A percentile compares a stretch with the other conserved stretches of the same genome.
Conservation (phyloP, 345 rosid genomes). For the Rhizophora apiculata region DNA sequence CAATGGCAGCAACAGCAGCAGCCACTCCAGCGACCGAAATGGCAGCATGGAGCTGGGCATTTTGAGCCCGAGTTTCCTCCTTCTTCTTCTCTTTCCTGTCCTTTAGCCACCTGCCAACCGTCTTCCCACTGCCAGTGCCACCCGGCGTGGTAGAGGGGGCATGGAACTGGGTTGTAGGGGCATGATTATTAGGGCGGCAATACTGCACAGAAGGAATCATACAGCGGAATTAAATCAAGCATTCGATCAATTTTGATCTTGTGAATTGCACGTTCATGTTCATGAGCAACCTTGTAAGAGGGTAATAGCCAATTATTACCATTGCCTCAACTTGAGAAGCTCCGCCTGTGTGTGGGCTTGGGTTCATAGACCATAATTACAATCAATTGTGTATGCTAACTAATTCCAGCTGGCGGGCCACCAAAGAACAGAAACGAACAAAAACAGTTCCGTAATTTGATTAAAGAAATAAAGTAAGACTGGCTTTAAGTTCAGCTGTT, state of each 20-base stretch:
- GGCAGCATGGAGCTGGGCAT: conserved; percentile 82
- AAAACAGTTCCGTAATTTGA: background rate
- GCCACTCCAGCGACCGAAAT: conserved; percentile 82
- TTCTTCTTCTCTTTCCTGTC: conserved; percentile 84
- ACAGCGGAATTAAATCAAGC: background rate
- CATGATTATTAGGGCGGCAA: conserved; percentile 43
- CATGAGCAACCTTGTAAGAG: too few relatives aligned
- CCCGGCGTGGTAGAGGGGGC: conserved; percentile 17
- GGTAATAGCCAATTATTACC: background rate
- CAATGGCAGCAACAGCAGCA: conserved; percentile 80
- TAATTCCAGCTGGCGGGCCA: background rate
- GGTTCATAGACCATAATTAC: too few relatives aligned
- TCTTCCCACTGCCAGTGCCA: conserved; percentile 54
- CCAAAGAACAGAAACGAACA: background rate
- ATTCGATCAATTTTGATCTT: too few relatives aligned
- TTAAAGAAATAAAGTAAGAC: background rate
- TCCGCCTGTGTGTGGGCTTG: too few relatives aligned
- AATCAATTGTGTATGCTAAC: background rate
- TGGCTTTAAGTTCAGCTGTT: background rate
- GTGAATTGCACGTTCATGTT: too few relatives aligned
- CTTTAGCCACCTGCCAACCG: conserved; percentile 82
- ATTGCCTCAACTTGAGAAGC: background rate
- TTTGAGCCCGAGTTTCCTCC: conserved; percentile 75
- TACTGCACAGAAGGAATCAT: conserved; percentile 39
- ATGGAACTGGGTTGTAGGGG: conserved; percentile 37